Conservation (phyloP, 2,329 filamentous ascomycete genomes). For the Aureobasidium subglaciale region DNA sequence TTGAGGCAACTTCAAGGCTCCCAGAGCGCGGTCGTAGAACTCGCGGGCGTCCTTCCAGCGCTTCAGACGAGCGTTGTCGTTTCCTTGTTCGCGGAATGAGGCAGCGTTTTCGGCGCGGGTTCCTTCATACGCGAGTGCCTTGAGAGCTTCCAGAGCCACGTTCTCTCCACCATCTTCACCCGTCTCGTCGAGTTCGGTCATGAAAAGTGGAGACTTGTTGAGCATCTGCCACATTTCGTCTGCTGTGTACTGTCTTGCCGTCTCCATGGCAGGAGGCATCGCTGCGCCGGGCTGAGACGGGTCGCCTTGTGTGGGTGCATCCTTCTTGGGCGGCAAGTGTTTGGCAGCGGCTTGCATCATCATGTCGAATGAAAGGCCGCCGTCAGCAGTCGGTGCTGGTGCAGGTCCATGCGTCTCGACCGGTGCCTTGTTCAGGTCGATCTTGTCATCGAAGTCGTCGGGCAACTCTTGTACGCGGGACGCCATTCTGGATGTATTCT, state of each 20-base stretch:
- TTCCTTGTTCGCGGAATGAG: conserved; percentile 87
- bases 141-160: conserved; percentile 74
- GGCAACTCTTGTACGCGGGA: conserved; percentile 41
- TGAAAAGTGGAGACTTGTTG: conserved; percentile 79
- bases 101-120: conserved; percentile 73
- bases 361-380: conserved; percentile 31
- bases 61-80: conserved; percentile 71
- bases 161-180: conserved; percentile 61
- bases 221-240: conserved; percentile 58
- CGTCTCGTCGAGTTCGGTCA: conserved; percentile 73
- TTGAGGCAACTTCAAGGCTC: conserved; percentile 57
- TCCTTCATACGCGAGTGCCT: conserved; percentile 88
- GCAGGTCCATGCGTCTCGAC: not conserved
- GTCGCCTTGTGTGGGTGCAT: conserved; percentile 15
- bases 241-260: conserved; percentile 47
- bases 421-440: conserved; percentile 35
- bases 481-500: not conserved
- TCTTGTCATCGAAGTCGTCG: conserved; percentile 41
- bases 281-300: conserved; percentile 31
- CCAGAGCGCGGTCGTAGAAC: conserved; percentile 83
- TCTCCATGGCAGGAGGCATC: conserved; percentile 53
- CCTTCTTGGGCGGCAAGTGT: conserved; percentile 16
- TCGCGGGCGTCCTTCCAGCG: conserved; percentile 78
- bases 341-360: conserved; percentile 12
- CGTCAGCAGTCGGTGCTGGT: conserved; percentile 25